Conservation (phyloP, 768 basidiomycete species). For the Strobilomyces confusus region DNA sequence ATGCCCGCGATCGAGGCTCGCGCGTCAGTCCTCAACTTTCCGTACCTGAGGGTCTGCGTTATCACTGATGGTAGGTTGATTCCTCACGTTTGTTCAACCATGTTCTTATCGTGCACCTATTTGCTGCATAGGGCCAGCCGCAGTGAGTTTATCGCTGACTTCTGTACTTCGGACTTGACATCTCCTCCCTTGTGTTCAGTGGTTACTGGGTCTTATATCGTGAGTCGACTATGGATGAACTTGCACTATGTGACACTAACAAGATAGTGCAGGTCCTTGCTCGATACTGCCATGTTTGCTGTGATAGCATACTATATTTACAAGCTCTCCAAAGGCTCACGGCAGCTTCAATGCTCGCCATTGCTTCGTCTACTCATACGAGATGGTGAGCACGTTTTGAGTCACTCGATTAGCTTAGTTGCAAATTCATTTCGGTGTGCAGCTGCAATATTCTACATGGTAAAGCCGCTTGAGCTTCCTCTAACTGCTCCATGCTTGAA, state of each 20-base stretch:
- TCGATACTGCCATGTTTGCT: slow-evolving; percentile 1
- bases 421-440: neutral
- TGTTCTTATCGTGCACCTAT: neutral
- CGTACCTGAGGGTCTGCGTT: slow-evolving; percentile 1
- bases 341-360: neutral
- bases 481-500: neutral
- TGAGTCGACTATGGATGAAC: neutral
- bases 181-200: neutral
- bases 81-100: neutral
- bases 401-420: neutral
- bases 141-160: neutral
- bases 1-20: neutral
- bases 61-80: neutral
- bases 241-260: neutral
- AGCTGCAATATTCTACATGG: slow-evolving; percentile 5
- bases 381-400: slow-evolving; percentile 8
- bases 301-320: slow-evolving; percentile 2
- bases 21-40: neutral
- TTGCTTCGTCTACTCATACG: slow-evolving; percentile 3
- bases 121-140: neutral
- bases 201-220: neutral
- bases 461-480: neutral
- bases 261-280: neutral
- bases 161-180: neutral
- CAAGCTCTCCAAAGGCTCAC: neutral